These are phyloP conservation scores for Alternaria brassicae DNA, from an alignment of 2,329 filamentous ascomycete genomes.

Conservation along the genomic window DNA sequence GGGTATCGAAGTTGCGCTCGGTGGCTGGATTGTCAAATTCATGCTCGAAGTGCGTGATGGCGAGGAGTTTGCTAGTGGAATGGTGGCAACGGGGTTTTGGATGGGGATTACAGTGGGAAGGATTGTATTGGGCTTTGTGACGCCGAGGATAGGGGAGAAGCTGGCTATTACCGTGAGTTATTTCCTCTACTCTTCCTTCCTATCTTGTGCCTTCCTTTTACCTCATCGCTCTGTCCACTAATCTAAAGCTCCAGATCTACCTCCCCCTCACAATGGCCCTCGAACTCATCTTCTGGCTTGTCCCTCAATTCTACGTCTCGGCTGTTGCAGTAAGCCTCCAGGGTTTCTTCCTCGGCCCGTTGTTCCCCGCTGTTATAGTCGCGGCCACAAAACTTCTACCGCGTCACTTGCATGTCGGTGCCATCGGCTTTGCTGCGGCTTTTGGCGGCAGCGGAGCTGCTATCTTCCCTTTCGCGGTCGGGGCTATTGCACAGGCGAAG, in stretches of 20 bases:
- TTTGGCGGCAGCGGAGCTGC: constrained; percentile 78
- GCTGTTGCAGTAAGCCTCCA: constrained; percentile 74
- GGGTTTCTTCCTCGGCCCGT: constrained; percentile 80
- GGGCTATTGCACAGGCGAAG: constrained; percentile 69
- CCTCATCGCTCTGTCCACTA: background rate
- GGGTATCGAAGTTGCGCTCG: constrained; percentile 76
- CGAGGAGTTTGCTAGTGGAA: constrained; percentile 72
- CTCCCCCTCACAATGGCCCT: constrained; percentile 68
- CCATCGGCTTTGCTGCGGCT: constrained; percentile 80
- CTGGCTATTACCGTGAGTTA: constrained; percentile 54
- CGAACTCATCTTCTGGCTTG: constrained; percentile 80
- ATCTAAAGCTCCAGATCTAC: constrained; percentile 59
- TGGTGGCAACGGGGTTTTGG: constrained; percentile 84
- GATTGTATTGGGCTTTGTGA: constrained; percentile 76
- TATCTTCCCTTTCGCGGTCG: constrained; percentile 69
- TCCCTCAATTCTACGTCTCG: constrained; percentile 77
- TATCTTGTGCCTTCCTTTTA: background rate
- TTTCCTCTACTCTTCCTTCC: background rate
- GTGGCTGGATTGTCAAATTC: constrained; percentile 81
- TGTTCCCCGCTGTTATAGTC: constrained; percentile 79
- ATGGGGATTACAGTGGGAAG: constrained; percentile 79
- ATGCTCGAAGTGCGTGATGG: constrained; percentile 81
- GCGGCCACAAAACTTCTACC: constrained; percentile 77
- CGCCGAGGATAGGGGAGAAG: constrained; percentile 75
- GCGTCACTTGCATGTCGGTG: constrained; percentile 74